Evolutionary conservation across 2,329 filamentous ascomycete genomes (phyloP).

Genomic region (Cryphonectria japonica): DNA sequence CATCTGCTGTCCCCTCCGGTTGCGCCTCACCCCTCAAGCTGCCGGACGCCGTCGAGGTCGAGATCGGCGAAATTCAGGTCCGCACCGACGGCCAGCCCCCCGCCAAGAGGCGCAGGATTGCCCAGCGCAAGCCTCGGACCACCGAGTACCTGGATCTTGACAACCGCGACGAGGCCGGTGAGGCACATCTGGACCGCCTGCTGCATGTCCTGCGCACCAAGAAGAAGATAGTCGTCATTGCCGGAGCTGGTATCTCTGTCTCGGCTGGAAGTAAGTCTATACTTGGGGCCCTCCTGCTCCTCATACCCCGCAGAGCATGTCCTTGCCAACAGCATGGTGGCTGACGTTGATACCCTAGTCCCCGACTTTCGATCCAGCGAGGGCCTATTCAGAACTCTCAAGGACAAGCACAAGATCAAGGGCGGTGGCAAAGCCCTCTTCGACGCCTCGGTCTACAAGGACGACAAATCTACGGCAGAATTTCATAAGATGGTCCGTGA

Average conservation of each 20-base stretch:
- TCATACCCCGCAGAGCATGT: too few relatives aligned
- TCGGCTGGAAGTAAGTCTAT: constrained; percentile 80
- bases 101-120: constrained; percentile 74
- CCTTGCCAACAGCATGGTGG: constrained; percentile 10
- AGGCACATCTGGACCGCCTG: constrained; percentile 70
- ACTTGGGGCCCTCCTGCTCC: neutral
- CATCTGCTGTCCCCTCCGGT: constrained; percentile 50
- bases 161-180: constrained; percentile 51
- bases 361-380: constrained; percentile 94
- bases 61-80: constrained; percentile 41
- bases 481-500: constrained; percentile 97
- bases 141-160: constrained; percentile 82
- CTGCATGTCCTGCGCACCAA: constrained; percentile 79
- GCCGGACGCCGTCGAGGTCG: constrained; percentile 39
- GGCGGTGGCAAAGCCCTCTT: constrained; percentile 94
- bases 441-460: constrained; percentile 95
- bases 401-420: constrained; percentile 87
- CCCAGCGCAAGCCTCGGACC: constrained; percentile 65
- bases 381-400: constrained; percentile 85
- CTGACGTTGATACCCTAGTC: constrained; percentile 53
- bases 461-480: constrained; percentile 82
- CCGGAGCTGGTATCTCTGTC: constrained; percentile 95
- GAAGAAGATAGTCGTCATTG: constrained; percentile 96
- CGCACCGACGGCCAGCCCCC: constrained; percentile 66
- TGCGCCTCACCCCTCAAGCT: constrained; percentile 56